Evolutionary conservation across 2,329 filamentous ascomycete species (phyloP).

Genomic region (Podosphaera aphanis): DNA sequence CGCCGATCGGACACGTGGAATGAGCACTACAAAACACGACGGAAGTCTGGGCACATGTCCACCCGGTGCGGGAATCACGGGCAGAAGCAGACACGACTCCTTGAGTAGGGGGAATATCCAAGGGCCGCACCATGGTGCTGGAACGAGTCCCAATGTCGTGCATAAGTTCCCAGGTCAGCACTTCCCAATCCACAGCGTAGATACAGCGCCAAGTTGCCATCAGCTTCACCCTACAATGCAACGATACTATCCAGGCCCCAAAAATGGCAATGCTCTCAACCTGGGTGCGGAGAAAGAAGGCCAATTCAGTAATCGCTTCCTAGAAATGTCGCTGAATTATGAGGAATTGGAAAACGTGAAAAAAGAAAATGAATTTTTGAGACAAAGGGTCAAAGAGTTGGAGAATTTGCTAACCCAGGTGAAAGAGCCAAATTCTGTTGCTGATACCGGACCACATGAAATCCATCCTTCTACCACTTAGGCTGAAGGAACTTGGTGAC

Average conservation of each 20-base stretch:
- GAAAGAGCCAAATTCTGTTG: conserved; percentile 3
- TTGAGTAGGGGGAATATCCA: too few species aligned
- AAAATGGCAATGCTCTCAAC: conserved; percentile 1
- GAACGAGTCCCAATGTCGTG: neutral
- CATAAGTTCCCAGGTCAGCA: neutral
- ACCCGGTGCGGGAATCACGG: neutral
- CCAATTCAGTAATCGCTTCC: conserved; percentile 33
- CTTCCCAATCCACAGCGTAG: neutral
- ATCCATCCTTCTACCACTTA: too few species aligned
- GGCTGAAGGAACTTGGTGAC: too few species aligned
- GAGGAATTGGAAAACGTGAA: conserved; percentile 37
- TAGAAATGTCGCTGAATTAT: conserved; percentile 36
- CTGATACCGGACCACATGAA: neutral
- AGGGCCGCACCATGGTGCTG: neutral
- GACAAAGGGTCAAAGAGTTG: conserved; percentile 35
- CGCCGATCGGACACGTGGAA: conserved; percentile 10
- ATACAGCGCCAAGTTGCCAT: neutral
- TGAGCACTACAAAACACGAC: neutral
- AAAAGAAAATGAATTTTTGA: conserved; percentile 38
- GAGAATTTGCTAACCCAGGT: conserved; percentile 25
- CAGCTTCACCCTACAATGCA: neutral
- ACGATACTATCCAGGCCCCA: conserved; percentile 11
- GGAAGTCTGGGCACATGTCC: neutral
- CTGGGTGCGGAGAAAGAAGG: conserved; percentile 19
- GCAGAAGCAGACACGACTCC: neutral